Conservation (phyloP, 2,329 filamentous ascomycete genomes). For the Fusarium longipes region DNA sequence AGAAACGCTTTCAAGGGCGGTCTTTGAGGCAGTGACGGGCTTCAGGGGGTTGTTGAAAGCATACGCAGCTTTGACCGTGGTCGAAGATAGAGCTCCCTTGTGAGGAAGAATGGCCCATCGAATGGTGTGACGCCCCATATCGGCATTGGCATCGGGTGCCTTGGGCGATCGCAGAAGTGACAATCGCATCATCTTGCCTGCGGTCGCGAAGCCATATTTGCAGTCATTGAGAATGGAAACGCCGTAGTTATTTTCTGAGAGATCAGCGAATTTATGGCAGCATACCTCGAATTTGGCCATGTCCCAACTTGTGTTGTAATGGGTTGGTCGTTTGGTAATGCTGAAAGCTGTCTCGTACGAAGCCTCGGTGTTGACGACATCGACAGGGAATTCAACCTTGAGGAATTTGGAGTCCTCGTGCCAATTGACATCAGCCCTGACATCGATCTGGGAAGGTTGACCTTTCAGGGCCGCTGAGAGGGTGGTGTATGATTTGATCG, state of each 20-base stretch:
- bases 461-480: constrained; percentile 76
- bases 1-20: constrained; percentile 44
- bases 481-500: constrained; percentile 86
- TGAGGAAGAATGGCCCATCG: constrained; percentile 94
- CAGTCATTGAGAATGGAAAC: constrained; percentile 94
- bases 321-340: constrained; percentile 87
- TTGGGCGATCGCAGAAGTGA: constrained; percentile 89
- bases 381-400: constrained; percentile 97
- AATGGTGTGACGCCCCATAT: constrained; percentile 91
- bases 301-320: constrained; percentile 98
- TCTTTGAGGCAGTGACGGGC: constrained; percentile 47
- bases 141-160: constrained; percentile 90
- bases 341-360: constrained; percentile 96
- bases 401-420: constrained; percentile 97
- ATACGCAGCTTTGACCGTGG: constrained; percentile 84
- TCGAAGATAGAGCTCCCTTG: constrained; percentile 73
- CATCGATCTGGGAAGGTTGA: constrained; percentile 74
- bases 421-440: constrained; percentile 93
- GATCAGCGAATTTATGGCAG: constrained; percentile 92
- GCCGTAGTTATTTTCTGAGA: constrained; percentile 88
- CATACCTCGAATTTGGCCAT: constrained; percentile 99
- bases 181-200: constrained; percentile 88
- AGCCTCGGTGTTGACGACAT: constrained; percentile 89
- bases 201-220: constrained; percentile 95
- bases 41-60: constrained; percentile 88